Conservation (phyloP, 352 stramenopile genomes). For the Phytopythium litorale region DNA sequence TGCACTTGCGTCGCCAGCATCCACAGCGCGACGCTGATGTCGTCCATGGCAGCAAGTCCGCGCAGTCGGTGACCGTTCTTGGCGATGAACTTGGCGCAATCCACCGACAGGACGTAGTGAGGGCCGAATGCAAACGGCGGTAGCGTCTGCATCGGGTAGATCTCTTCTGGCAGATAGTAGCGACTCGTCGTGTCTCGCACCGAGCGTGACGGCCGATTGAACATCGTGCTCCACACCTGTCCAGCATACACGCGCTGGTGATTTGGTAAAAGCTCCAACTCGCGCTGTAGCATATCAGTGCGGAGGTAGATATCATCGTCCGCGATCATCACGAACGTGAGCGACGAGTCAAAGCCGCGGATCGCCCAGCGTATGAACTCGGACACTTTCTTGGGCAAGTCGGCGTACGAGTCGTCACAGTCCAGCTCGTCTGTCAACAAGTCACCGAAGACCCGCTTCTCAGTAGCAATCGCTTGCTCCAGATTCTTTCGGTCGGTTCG, state of each 20-base stretch:
- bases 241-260: slow-evolving; percentile 19
- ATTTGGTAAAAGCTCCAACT: neutral
- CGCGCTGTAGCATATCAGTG: slow-evolving; percentile 17
- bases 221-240: slow-evolving; percentile 34
- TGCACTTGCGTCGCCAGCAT: slow-evolving; percentile 44
- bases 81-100: slow-evolving; percentile 37
- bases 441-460: slow-evolving; percentile 31
- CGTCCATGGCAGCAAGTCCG: slow-evolving; percentile 35
- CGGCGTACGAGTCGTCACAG: slow-evolving; percentile 36
- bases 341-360: slow-evolving; percentile 10
- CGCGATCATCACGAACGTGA: slow-evolving; percentile 45
- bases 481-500: slow-evolving; percentile 8
- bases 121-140: slow-evolving; percentile 35
- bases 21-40: slow-evolving; percentile 59
- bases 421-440: slow-evolving; percentile 33
- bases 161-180: slow-evolving; percentile 27
- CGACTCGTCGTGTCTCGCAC: slow-evolving; percentile 16
- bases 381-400: slow-evolving; percentile 29
- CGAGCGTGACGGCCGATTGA: slow-evolving; percentile 16
- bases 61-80: slow-evolving; percentile 23
- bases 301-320: slow-evolving; percentile 58
- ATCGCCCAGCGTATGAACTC: slow-evolving; percentile 21
- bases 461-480: slow-evolving; percentile 14
- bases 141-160: slow-evolving; percentile 28
- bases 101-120: slow-evolving; percentile 47